Evolutionary conservation across 768 basidiomycete genomes (phyloP).

Genomic region (Hypsizygus marmoreus): DNA sequence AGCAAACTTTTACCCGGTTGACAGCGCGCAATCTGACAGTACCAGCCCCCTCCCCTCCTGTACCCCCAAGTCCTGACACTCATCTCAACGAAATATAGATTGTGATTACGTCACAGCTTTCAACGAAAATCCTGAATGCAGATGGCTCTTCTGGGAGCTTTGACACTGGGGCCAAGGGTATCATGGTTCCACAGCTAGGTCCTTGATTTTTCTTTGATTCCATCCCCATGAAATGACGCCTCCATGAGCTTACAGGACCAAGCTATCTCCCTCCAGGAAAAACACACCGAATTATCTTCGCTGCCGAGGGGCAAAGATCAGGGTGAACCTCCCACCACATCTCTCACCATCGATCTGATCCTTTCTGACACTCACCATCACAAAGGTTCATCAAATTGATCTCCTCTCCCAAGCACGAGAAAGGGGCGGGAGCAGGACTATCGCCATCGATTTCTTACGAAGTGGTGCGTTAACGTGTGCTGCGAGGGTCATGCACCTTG

Average conservation of each 20-base stretch:
- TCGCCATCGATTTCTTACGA: conserved; percentile 14
- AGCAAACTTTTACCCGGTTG: conserved; percentile 51
- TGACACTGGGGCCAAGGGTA: conserved; percentile 60
- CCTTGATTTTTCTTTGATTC: conserved; percentile 16
- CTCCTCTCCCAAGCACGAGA: conserved; percentile 32
- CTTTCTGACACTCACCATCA: background rate
- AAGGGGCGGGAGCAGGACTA: conserved; percentile 13
- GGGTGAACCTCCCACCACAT: conserved; percentile 31
- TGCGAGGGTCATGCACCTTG: background rate
- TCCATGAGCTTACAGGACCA: conserved; percentile 25
- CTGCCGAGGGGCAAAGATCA: conserved; percentile 31
- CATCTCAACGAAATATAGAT: conserved; percentile 21
- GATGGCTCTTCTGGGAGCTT: conserved; percentile 70
- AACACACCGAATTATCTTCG: conserved; percentile 37
- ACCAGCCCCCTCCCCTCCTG: conserved; percentile 10
- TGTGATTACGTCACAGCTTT: conserved; percentile 66
- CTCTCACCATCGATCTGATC: background rate
- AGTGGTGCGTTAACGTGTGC: conserved; percentile 13
- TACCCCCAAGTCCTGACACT: background rate
- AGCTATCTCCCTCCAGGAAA: conserved; percentile 41
- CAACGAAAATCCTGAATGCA: conserved; percentile 64
- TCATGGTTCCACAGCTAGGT: conserved; percentile 73
- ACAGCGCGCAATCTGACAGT: conserved; percentile 53
- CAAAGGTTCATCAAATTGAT: conserved; percentile 30
- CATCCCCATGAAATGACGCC: background rate